phyloP scores from a whole-genome alignment of 805 yeast genomes.

The Suhomyces kilbournensis region DNA sequence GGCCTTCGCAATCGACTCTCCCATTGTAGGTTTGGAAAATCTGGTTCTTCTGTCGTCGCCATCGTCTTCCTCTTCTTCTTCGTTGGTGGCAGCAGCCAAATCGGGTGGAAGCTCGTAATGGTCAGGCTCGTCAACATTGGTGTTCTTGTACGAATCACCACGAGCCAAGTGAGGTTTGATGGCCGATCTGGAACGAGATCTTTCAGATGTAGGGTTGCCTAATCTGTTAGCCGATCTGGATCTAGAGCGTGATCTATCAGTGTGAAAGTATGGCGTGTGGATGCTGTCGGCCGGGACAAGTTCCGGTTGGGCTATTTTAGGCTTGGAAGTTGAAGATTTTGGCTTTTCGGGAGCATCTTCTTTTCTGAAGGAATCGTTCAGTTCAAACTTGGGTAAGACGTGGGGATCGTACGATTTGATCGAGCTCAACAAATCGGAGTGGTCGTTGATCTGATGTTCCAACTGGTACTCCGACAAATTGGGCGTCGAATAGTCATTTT shows the following conservation, averaged over 20 bases:
- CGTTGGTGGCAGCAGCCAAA: conserved; percentile 16
- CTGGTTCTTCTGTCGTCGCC: conserved; percentile 39
- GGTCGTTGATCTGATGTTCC: conserved; percentile 37
- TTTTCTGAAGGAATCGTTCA: neutral
- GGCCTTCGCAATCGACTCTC: conserved; percentile 44
- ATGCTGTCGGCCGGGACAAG: conserved; percentile 10
- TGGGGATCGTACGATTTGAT: conserved; percentile 37
- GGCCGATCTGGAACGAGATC: conserved; percentile 28
- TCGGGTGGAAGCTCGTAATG: conserved; percentile 44
- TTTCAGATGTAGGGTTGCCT: conserved; percentile 9
- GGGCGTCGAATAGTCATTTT: conserved; percentile 37
- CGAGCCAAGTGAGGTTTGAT: conserved; percentile 64
- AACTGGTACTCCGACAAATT: conserved; percentile 45
- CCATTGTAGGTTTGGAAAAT: conserved; percentile 42
- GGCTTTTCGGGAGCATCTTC: neutral
- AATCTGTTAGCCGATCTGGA: conserved; percentile 13
- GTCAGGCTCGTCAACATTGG: conserved; percentile 44
- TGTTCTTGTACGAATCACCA: conserved; percentile 72
- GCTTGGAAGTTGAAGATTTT: neutral
- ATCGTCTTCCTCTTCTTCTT: conserved; percentile 25
- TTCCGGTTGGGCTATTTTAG: neutral
- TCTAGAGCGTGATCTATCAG: conserved; percentile 19
- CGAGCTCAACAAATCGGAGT: conserved; percentile 31
- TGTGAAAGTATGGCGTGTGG: conserved; percentile 34
- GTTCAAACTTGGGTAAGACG: conserved; percentile 19